A percentile compares a stretch with the other conserved stretches of the same genome.
These are phyloP conservation scores for Diversispora eburnea DNA, from an alignment of 192 early-diverging fungal genomes.

Conservation along the genomic window DNA sequence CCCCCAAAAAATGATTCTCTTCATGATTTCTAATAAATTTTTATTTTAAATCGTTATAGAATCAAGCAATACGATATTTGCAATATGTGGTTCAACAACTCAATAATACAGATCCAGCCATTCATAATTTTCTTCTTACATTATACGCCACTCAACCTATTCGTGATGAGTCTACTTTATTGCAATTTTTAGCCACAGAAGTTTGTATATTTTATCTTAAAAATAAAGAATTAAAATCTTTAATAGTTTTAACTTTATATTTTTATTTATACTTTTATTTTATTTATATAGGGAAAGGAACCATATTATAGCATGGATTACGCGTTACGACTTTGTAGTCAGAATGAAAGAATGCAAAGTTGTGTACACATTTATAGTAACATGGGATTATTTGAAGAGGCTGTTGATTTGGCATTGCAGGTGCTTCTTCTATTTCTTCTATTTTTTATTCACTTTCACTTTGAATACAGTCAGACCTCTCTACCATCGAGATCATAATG, in stretches of 20 bases:
- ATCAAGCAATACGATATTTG: conserved; percentile 88
- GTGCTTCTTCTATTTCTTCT: conserved; percentile 34
- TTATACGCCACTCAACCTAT: conserved; percentile 68
- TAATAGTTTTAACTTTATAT: not conserved
- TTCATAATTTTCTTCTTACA: conserved; percentile 92
- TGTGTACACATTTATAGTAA: conserved; percentile 88
- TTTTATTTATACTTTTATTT: not conserved
- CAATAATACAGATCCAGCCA: conserved; percentile 77
- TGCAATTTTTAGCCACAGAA: conserved; percentile 72
- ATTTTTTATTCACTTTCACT: not conserved
- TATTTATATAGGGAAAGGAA: conserved; percentile 55
- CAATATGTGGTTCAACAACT: conserved; percentile 74
- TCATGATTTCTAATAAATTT: not conserved
- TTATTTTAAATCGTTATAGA: conserved; percentile 43
- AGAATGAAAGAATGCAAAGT: conserved; percentile 75
- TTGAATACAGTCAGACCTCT: too few species aligned
- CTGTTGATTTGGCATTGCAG: conserved; percentile 84
- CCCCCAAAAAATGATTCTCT: not conserved
- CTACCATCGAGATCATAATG: too few species aligned
- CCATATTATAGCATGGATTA: conserved; percentile 90
- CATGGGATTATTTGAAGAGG: conserved; percentile 87
- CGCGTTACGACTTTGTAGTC: conserved; percentile 84
- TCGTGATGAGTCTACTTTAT: conserved; percentile 63
- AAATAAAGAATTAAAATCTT: not conserved
- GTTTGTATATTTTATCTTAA: conserved; percentile 36